These are phyloP conservation scores for Aureobasidium uvarum DNA, from an alignment of 2,329 filamentous ascomycete genomes.

Conservation along the genomic window DNA sequence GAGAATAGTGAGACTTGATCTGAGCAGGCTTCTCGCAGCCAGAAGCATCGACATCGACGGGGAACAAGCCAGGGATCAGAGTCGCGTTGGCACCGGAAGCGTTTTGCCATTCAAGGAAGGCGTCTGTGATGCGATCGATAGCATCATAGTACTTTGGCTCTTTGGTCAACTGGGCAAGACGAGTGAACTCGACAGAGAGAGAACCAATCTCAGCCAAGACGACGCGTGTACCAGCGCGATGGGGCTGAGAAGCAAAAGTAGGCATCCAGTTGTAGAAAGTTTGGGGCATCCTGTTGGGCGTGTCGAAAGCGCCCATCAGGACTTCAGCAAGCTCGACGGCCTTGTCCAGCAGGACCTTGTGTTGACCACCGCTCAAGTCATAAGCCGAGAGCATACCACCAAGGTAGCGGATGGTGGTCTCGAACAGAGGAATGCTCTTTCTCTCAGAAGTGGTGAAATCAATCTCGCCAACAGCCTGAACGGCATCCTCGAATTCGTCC, in stretches of 20 bases:
- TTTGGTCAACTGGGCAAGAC: conserved; percentile 79
- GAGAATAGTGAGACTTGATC: conserved; percentile 20
- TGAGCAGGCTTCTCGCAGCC: conserved; percentile 66
- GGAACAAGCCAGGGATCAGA: conserved; percentile 75
- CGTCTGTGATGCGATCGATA: conserved; percentile 78
- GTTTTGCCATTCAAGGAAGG: conserved; percentile 70
- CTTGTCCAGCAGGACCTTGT: conserved; percentile 70
- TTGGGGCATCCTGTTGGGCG: conserved; percentile 88
- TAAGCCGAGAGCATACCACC: conserved; percentile 84
- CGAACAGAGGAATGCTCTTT: conserved; percentile 79
- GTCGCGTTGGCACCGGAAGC: conserved; percentile 51
- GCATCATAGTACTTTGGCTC: conserved; percentile 86
- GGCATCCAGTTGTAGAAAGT: conserved; percentile 78
- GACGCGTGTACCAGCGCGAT: conserved; percentile 57
- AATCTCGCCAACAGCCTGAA: conserved; percentile 66
- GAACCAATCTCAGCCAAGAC: conserved; percentile 71
- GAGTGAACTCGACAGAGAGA: conserved; percentile 83
- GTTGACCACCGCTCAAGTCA: conserved; percentile 72
- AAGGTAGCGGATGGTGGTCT: conserved; percentile 87
- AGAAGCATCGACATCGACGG: conserved; percentile 71
- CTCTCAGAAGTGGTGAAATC: conserved; percentile 75
- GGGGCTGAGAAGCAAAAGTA: conserved; percentile 60
- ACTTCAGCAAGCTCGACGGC: conserved; percentile 77
- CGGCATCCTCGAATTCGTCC: conserved; percentile 76
- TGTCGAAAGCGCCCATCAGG: conserved; percentile 81